Conservation (phyloP, 2,329 filamentous ascomycete genomes). For the Myriosclerotinia curreyana region DNA sequence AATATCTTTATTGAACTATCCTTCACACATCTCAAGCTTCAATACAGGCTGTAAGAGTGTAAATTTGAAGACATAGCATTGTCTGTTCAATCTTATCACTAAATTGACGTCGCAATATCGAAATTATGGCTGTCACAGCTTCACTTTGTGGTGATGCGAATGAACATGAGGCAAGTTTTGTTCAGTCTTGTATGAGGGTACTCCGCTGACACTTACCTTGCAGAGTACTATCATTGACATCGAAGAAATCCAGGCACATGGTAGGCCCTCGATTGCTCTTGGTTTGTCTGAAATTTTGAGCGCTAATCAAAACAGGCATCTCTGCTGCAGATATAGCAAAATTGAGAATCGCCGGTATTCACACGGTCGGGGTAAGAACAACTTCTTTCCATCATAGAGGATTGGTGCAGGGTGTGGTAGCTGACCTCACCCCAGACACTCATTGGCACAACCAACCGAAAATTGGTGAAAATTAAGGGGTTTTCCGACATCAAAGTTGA, state of each 20-base stretch:
- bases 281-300: not conserved
- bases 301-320: conserved; percentile 48
- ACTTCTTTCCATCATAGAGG: not conserved
- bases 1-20: too few species aligned
- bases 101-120: not conserved
- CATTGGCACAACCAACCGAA: conserved; percentile 56
- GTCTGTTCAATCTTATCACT: not conserved
- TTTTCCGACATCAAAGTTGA: conserved; percentile 70
- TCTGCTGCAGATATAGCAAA: conserved; percentile 63
- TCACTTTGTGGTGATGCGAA: conserved; percentile 22
- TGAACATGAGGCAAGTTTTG: conserved; percentile 12
- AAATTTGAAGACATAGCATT: not conserved
- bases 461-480: conserved; percentile 63
- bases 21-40: not conserved
- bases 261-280: conserved; percentile 38
- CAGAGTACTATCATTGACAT: conserved; percentile 56
- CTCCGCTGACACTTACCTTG: conserved; percentile 5
- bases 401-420: not conserved
- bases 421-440: conserved; percentile 49
- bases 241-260: conserved; percentile 63
- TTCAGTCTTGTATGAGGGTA: not conserved
- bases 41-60: not conserved
- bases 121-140: conserved; percentile 17
- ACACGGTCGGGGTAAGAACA: conserved; percentile 56
- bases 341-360: conserved; percentile 59